Conservation (phyloP, 2,329 filamentous ascomycete genomes). For the Nemania abortiva region DNA sequence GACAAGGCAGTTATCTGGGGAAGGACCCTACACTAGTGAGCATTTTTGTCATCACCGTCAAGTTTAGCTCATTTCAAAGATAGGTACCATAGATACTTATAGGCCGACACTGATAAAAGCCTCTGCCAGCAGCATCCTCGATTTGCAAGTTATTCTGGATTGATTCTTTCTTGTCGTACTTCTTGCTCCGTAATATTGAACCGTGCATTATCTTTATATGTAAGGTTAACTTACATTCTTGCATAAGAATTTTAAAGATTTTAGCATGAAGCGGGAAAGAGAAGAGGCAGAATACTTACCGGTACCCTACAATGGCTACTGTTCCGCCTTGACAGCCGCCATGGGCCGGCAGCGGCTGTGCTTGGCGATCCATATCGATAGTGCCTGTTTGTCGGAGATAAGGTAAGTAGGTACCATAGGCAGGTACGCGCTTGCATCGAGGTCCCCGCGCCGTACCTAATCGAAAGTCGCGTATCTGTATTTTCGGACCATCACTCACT, state of each 20-base stretch:
- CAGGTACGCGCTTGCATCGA: constrained; percentile 26
- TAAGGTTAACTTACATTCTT: neutral
- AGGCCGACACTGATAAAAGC: neutral
- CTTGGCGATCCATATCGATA: neutral
- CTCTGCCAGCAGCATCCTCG: neutral
- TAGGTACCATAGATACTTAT: neutral
- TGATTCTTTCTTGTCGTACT: neutral
- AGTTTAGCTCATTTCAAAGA: neutral
- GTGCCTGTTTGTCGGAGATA: neutral
- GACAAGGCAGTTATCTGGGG: constrained; percentile 5
- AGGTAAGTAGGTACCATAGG: neutral
- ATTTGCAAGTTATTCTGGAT: neutral
- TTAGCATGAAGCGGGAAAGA: too few species aligned
- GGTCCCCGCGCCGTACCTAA: constrained; percentile 33
- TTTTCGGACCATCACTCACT: neutral
- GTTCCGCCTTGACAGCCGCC: neutral
- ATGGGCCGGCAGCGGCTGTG: neutral
- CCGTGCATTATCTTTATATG: neutral
- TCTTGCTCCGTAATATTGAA: neutral
- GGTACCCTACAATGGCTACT: neutral
- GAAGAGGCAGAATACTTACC: too few species aligned
- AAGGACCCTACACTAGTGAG: neutral
- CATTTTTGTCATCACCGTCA: neutral
- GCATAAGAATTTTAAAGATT: too few species aligned
- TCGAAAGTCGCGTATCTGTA: constrained; percentile 33